Percentiles rank a stretch among this genome's conserved stretches.
phyloP scores from a whole-genome alignment of 1,139 yeast genomes.

The Geotrichum cucujoidarum region DNA sequence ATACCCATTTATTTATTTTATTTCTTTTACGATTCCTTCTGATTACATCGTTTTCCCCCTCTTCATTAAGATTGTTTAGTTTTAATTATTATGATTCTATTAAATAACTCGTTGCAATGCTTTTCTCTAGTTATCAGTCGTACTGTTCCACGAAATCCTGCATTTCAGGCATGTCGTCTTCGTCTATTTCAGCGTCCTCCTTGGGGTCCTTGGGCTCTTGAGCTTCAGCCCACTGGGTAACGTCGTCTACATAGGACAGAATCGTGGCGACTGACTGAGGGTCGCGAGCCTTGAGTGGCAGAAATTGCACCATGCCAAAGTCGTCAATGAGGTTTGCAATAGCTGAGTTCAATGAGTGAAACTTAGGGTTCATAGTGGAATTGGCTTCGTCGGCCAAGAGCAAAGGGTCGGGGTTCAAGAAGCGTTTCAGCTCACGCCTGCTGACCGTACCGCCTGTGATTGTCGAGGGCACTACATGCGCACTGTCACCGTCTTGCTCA shows the following conservation, averaged over 20 bases:
- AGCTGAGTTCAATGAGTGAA: conserved; percentile 64
- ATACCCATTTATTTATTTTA: neutral
- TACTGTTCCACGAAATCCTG: conserved; percentile 6
- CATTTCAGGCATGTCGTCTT: conserved; percentile 19
- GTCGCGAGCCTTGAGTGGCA: conserved; percentile 81
- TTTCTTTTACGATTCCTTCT: neutral
- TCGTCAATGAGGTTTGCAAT: conserved; percentile 85
- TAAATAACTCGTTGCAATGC: neutral
- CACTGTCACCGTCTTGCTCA: conserved; percentile 8
- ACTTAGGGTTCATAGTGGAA: conserved; percentile 63
- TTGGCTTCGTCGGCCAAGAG: conserved; percentile 52
- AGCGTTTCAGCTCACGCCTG: conserved; percentile 71
- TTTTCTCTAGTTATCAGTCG: neutral
- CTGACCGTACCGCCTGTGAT: conserved; percentile 47
- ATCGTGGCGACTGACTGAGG: conserved; percentile 79
- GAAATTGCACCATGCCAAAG: conserved; percentile 96
- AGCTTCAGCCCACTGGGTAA: conserved; percentile 94
- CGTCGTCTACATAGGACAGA: conserved; percentile 88
- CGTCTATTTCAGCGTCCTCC: conserved; percentile 63
- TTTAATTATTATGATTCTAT: neutral
- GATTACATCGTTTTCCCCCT: neutral
- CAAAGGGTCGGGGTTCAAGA: conserved; percentile 86
- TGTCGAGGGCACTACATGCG: neutral
- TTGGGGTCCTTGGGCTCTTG: conserved; percentile 96
- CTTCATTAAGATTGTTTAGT: neutral